These are phyloP conservation scores for Komagataella phaffii DNA, from an alignment of 805 yeast genomes.

Conservation along the genomic window DNA sequence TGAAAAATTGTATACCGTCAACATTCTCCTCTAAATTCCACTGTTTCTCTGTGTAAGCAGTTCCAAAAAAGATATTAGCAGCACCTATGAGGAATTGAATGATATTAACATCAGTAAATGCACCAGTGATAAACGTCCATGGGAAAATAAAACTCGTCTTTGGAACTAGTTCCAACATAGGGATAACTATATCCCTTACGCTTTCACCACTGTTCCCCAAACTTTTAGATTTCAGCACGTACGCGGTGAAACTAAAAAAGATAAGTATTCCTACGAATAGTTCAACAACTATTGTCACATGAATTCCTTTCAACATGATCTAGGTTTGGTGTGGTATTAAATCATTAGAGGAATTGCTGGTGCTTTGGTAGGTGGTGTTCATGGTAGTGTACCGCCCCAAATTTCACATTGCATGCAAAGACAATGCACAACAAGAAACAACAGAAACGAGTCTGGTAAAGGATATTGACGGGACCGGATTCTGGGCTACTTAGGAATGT, in stretches of 20 bases:
- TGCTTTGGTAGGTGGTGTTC: neutral
- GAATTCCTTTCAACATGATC: conserved; percentile 6
- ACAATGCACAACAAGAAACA: too few species aligned
- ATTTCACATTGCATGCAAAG: neutral
- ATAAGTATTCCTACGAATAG: conserved; percentile 24
- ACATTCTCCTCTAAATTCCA: conserved; percentile 21
- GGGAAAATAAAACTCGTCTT: conserved; percentile 39
- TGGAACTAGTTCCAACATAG: conserved; percentile 54
- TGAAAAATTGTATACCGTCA: conserved; percentile 6
- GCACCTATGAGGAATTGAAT: conserved; percentile 28
- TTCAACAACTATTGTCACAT: conserved; percentile 34
- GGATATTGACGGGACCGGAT: too few species aligned
- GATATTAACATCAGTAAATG: conserved; percentile 47
- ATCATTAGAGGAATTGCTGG: neutral
- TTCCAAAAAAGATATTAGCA: conserved; percentile 22
- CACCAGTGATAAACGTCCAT: conserved; percentile 49
- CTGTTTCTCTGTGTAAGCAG: conserved; percentile 34
- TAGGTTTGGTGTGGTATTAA: neutral
- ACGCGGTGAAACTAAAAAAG: neutral
- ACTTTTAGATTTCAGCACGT: neutral
- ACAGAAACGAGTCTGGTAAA: too few species aligned
- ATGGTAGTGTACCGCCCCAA: neutral
- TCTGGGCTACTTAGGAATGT: too few species aligned
- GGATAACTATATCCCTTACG: conserved; percentile 18
- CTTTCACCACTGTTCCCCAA: neutral